These are phyloP conservation scores for Cymbopogon flexuosus DNA, from an alignment of 202 grass and related monocot species.

Conservation along the genomic window DNA sequence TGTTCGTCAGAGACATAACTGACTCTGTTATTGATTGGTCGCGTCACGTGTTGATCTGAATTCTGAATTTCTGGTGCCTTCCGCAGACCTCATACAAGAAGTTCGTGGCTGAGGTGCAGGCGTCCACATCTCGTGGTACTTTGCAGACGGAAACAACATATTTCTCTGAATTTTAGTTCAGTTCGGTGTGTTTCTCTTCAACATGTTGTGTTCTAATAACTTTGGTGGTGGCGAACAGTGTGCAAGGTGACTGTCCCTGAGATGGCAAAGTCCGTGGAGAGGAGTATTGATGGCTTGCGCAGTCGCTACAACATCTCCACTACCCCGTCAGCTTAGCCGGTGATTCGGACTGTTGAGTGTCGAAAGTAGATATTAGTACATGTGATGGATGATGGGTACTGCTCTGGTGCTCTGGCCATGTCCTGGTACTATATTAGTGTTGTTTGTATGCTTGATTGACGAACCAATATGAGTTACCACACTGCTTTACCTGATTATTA, in stretches of 20 bases:
- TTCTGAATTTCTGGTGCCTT: conserved; percentile 15
- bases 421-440: background rate
- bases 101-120: conserved; percentile 63
- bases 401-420: background rate
- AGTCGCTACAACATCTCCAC: conserved; percentile 57
- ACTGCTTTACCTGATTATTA: background rate
- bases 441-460: background rate
- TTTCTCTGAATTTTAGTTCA: conserved; percentile 3
- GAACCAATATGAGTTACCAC: background rate
- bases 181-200: background rate
- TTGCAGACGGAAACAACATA: background rate
- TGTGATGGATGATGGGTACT: background rate
- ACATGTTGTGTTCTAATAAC: conserved; percentile 18
- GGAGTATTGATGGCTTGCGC: conserved; percentile 67
- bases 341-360: background rate
- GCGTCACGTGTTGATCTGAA: background rate
- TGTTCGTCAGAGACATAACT: background rate
- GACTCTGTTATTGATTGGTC: background rate
- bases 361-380: background rate
- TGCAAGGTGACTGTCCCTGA: conserved; percentile 75
- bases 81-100: conserved; percentile 73
- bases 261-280: conserved; percentile 54
- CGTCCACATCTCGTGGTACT: conserved; percentile 72
- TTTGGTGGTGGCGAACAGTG: conserved; percentile 34
- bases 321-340: conserved; percentile 29